Base-by-base conservation (phyloP, 148 eudicot genomes). In the Linanthus parryae region DNA sequence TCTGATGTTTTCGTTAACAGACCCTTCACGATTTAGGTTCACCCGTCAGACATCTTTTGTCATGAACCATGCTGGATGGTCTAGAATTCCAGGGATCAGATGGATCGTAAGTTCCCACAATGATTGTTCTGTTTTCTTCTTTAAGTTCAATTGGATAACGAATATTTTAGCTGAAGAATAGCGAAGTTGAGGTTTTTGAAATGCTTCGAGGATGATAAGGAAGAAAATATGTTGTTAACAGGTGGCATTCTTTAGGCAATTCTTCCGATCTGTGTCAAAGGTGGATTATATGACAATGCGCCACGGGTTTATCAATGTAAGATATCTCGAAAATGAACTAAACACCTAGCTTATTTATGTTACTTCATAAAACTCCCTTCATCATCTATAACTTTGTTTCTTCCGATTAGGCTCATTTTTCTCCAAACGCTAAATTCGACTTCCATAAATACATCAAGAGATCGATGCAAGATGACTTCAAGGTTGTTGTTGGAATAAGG, bases 401-500 rank as follows among this genome's bases (percentile, higher is more conserved):
- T 31, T 31, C 35, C 11, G 5, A 5, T 31, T 57, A 76, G 81
- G 76, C 76, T 5, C 74, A 76, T 65, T 62, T 76, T 53, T 71
- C 81, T 11, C 77, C 77, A 17, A 62, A 68, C 30, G 62, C 42
- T 48, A 72, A 68, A 54, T 76, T 76, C 35, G 55, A 76, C 34
- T 76, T 76, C 55, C 77, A 72, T 17, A 72, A 64, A 23, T 76
- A 76, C 63, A 62, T 76, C 16, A 76, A 72, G 56, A 76, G 81
- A 72, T 72, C 81, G 14, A 68, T 76, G 74, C 69, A 76, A 65
- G 81, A 76, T 43, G 81, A 76, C 61, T 76, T 68, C 61, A 76
- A 72, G 48, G 56, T 53, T 10, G 81, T 76, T 0, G 52, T 76
- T 13, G 81, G 81, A 17, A 68, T 76, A 36, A 76, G 81, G 81